phyloP scores from a whole-genome alignment of 2,329 filamentous ascomycete genomes.

The Colletotrichum orchidophilum region DNA sequence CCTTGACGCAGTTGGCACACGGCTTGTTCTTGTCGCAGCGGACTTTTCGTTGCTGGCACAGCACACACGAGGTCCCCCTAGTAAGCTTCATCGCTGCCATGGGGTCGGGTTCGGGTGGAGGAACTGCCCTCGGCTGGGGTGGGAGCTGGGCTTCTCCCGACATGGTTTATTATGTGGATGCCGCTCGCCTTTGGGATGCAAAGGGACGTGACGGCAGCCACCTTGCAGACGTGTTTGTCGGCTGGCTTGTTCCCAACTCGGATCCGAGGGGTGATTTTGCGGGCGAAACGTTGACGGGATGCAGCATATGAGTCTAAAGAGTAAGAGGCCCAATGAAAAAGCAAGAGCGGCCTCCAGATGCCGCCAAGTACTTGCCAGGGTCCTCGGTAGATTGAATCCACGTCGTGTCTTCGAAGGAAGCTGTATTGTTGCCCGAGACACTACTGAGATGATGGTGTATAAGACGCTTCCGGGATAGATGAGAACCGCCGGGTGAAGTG shows the following conservation, averaged over 20 bases:
- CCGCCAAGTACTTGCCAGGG: not conserved
- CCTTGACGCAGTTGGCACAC: constrained; percentile 74
- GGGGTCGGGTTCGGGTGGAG: constrained; percentile 45
- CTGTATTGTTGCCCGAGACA: constrained; percentile 22
- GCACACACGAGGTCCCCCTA: constrained; percentile 71
- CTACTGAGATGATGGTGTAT: not conserved
- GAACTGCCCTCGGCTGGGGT: constrained; percentile 36
- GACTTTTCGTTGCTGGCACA: constrained; percentile 81
- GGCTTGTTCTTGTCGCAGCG: constrained; percentile 79
- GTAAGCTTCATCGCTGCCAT: constrained; percentile 61
- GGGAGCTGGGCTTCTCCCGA: constrained; percentile 35
- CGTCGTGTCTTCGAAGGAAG: not conserved
- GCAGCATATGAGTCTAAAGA: constrained; percentile 18
- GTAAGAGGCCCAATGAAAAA: constrained; percentile 21
- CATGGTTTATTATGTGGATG: constrained; percentile 33
- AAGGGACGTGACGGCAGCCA: constrained; percentile 2
- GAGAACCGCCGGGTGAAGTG: not conserved
- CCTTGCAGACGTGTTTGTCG: constrained; percentile 23
- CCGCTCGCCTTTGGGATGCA: not conserved
- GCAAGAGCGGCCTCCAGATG: not conserved
- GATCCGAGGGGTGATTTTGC: constrained; percentile 30
- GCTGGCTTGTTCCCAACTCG: constrained; percentile 20
- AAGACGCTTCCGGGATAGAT: not conserved
- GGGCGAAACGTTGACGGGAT: constrained; percentile 26
- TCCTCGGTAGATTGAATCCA: not conserved